A percentile compares a stretch with the other conserved stretches of the same genome.
phyloP scores from a whole-genome alignment of 805 yeast species.

The Ogataea corticis region DNA sequence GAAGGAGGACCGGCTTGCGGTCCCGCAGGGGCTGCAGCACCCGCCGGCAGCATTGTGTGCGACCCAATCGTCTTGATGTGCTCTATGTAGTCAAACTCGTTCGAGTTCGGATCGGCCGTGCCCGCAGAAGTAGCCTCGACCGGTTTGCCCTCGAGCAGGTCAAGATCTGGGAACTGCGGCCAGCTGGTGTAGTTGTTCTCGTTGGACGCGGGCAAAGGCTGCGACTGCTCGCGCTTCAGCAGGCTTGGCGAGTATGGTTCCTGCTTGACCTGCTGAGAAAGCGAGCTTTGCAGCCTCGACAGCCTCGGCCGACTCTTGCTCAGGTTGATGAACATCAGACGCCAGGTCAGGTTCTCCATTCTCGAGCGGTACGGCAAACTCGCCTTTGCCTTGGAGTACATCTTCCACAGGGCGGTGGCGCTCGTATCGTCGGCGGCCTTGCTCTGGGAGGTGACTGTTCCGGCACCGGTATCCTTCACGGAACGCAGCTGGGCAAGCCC shows the following conservation, averaged over 20 bases:
- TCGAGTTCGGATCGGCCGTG: slow-evolving; percentile 44
- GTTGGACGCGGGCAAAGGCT: slow-evolving; percentile 7
- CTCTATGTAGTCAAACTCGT: slow-evolving; percentile 64
- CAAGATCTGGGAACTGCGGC: slow-evolving; percentile 38
- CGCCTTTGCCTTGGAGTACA: slow-evolving; percentile 77
- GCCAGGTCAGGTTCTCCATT: slow-evolving; percentile 85
- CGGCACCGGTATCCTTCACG: background rate
- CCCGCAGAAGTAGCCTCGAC: background rate
- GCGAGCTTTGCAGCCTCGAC: slow-evolving; percentile 4
- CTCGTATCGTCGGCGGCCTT: slow-evolving; percentile 37
- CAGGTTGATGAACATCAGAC: slow-evolving; percentile 67
- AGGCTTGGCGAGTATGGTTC: background rate
- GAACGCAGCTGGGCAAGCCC: slow-evolving; percentile 1
- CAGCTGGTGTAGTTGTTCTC: slow-evolving; percentile 29
- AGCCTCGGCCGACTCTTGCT: slow-evolving; percentile 14
- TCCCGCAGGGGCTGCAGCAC: slow-evolving; percentile 9
- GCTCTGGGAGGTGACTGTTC: slow-evolving; percentile 1
- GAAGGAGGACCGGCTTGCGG: no score
- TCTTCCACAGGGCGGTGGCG: slow-evolving; percentile 67
- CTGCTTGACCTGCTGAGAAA: background rate
- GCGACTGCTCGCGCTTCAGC: background rate
- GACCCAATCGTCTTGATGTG: slow-evolving; percentile 57
- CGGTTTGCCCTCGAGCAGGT: slow-evolving; percentile 15
- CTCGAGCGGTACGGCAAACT: slow-evolving; percentile 72
- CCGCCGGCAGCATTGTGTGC: slow-evolving; percentile 13